phyloP scores from a whole-genome alignment of 305 asterid genomes.

The Rubia tinctorum region DNA sequence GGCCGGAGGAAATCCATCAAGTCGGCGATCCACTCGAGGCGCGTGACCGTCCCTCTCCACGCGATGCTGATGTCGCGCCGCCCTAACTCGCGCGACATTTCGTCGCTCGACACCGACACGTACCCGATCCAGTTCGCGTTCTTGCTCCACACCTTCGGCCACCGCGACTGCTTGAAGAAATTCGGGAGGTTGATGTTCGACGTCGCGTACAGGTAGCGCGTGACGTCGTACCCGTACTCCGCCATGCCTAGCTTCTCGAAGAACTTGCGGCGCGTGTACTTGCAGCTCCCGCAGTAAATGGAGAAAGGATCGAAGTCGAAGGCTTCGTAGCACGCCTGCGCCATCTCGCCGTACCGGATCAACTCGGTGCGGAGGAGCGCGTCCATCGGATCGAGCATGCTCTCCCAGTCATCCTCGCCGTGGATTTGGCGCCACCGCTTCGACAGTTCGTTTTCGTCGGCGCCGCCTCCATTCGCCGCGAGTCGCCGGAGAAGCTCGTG shows the following conservation, averaged over 20 bases:
- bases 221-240: conserved; percentile 34
- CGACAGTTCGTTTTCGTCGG: conserved; percentile 12
- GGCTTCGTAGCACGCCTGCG: conserved; percentile 51
- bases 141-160: too few species aligned
- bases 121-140: conserved; percentile 51
- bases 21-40: conserved; percentile 41
- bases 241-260: conserved; percentile 32
- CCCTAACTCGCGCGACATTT: conserved; percentile 33
- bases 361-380: conserved; percentile 36
- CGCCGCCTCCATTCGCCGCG: neutral
- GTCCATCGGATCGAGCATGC: conserved; percentile 45
- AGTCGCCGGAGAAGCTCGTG: neutral
- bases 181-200: conserved; percentile 43
- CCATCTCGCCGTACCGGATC: conserved; percentile 44
- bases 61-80: conserved; percentile 39
- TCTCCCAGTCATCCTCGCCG: conserved; percentile 42
- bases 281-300: conserved; percentile 45
- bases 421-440: conserved; percentile 38
- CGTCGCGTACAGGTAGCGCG: conserved; percentile 46
- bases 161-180: conserved; percentile 28
- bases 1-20: conserved; percentile 33
- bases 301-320: conserved; percentile 44
- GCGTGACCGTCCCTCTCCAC: conserved; percentile 53
- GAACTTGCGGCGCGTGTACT: conserved; percentile 21
- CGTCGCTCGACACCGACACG: conserved; percentile 39